Conservation (phyloP, 2,329 filamentous ascomycete species). For the Akanthomyces dipterigenus region DNA sequence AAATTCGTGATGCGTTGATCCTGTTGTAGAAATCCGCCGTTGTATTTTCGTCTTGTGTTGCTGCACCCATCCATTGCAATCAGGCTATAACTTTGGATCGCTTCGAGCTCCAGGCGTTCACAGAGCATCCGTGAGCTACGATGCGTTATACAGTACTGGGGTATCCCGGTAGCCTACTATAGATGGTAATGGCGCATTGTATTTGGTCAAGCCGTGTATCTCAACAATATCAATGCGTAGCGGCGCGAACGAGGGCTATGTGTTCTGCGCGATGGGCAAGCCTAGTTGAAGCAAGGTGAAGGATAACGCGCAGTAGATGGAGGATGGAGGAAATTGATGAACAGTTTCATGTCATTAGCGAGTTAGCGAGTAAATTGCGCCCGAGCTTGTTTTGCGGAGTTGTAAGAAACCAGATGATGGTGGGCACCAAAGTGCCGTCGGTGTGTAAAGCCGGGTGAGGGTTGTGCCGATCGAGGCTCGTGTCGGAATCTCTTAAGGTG, state of each 20-base stretch:
- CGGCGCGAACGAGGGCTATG: background rate
- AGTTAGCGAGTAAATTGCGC: background rate
- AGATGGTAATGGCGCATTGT: background rate
- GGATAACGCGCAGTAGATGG: too few relatives aligned
- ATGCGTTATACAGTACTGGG: background rate
- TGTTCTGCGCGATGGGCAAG: background rate
- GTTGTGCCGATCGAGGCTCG: slow-evolving; percentile 4
- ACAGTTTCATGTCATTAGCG: background rate
- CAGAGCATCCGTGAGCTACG: background rate
- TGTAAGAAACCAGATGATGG: background rate
- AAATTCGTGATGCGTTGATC: too few relatives aligned
- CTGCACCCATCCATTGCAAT: background rate
- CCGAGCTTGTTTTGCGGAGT: slow-evolving; percentile 9
- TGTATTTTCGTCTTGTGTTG: background rate
- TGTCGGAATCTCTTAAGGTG: background rate
- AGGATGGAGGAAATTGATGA: background rate
- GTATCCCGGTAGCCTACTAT: background rate
- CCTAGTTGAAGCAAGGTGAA: background rate
- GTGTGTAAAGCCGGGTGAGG: background rate
- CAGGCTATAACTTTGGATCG: background rate
- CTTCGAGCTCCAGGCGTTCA: background rate
- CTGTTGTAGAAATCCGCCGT: background rate
- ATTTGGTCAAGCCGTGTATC: background rate
- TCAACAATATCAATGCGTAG: background rate
- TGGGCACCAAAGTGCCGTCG: background rate